Conservation (phyloP, 2,329 filamentous ascomycete species). For the Botryosphaeria dothidea region DNA sequence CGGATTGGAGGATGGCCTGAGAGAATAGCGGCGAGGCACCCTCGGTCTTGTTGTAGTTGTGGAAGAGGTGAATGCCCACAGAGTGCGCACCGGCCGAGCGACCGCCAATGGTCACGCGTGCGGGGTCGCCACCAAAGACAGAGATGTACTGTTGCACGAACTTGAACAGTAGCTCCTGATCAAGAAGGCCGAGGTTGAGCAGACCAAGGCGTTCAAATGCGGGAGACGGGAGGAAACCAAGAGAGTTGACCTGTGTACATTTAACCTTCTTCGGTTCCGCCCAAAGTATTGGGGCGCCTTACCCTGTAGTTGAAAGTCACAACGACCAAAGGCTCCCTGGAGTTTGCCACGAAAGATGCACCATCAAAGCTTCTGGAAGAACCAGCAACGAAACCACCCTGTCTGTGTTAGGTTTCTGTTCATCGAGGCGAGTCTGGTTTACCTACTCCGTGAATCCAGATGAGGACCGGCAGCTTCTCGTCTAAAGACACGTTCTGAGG, state of each 20-base stretch:
- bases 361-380: constrained; percentile 36
- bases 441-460: constrained; percentile 17
- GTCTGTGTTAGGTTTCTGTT: neutral
- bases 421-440: no score
- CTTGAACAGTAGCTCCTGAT: constrained; percentile 49
- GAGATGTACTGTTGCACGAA: constrained; percentile 51
- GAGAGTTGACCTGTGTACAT: constrained; percentile 20
- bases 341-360: constrained; percentile 34
- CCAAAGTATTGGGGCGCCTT: constrained; percentile 5
- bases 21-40: constrained; percentile 33
- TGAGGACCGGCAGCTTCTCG: constrained; percentile 1
- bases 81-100: constrained; percentile 28
- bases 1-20: constrained; percentile 36
- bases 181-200: constrained; percentile 37
- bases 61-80: constrained; percentile 38
- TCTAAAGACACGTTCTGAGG: neutral
- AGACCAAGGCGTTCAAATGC: constrained; percentile 33
- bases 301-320: constrained; percentile 38
- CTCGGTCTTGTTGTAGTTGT: constrained; percentile 35
- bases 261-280: neutral
- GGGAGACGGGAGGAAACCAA: constrained; percentile 35
- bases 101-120: constrained; percentile 46
- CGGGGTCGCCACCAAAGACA: constrained; percentile 48
- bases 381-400: constrained; percentile 25
- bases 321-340: constrained; percentile 33